phyloP scores from a whole-genome alignment of 202 grass and related monocot genomes.

The Saccharum hybrid region DNA sequence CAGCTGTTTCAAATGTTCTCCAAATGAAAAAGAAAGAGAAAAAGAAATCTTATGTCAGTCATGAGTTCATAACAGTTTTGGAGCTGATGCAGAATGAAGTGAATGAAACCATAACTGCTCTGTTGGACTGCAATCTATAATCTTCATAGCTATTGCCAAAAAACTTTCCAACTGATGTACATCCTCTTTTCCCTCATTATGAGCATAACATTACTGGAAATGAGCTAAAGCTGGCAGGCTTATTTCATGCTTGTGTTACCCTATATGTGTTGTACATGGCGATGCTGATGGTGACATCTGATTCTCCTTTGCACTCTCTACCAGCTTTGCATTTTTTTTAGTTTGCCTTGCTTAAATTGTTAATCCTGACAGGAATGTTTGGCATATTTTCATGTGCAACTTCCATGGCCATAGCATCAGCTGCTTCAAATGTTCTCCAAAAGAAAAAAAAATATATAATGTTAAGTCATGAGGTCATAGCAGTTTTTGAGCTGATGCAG shows the following conservation, averaged over 20 bases:
- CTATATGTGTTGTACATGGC: no score
- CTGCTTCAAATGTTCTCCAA: conserved; percentile 9
- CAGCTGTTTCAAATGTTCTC: conserved; percentile 14
- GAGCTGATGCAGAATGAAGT: conserved; percentile 10
- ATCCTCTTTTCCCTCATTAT: background rate
- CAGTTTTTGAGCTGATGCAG: background rate
- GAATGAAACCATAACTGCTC: background rate
- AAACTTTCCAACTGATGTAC: conserved; percentile 2
- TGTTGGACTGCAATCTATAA: background rate
- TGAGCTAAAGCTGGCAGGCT: background rate
- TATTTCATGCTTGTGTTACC: no score
- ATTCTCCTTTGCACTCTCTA: background rate
- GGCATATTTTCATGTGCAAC: conserved; percentile 1
- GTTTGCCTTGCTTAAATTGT: conserved; percentile 29
- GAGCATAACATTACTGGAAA: conserved; percentile 10
- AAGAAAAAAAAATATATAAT: background rate
- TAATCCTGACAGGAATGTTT: conserved; percentile 49
- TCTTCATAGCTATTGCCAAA: conserved; percentile 7
- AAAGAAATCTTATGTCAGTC: background rate
- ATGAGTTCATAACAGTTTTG: conserved; percentile 3
- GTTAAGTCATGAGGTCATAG: background rate
- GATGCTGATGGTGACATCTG: no score
- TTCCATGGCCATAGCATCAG: conserved; percentile 1
- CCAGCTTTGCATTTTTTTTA: background rate
- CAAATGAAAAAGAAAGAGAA: background rate